Base-by-base conservation (phyloP, 192 early-diverging fungal genomes). In the Chytriomyces sp. region DNA sequence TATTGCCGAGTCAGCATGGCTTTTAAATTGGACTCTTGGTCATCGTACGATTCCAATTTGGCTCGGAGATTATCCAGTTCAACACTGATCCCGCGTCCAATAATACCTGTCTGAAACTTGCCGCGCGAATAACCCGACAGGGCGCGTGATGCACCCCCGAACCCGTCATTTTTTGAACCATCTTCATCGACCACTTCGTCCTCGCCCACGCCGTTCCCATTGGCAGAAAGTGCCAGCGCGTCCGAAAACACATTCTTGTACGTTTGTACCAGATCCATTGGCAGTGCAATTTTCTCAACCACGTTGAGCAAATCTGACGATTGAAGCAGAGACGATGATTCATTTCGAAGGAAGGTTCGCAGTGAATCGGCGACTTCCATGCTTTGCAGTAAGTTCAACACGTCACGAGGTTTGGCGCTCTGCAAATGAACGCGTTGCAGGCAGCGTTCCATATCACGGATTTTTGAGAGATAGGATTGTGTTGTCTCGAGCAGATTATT, bases 371-470 rank as follows among this genome's bases (percentile, higher is more conserved):
- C 45, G 6, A 50, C 61, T 23, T 64, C 45, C 13, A 86, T 59
- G 26, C 79, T 72, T 20, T 59, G 47, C 5, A 84, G 65, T n/a
- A 84, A 68, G 23, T 65, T 13, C 7, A 78, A 26, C 9, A 83
- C 61, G 57, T 87, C 83, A 2, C 23, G 50, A 0, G 78, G 79
- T 5, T 62, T 43, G 5, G 79, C 71, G 10, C 20, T 64, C 26
- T 65, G 68, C 16, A 81, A 35, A 47, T 85, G 80, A 6, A 87
- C 57, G n/a, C 81, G 73, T 60, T 85, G 83, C 9, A 87, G 49
- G 8, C 77, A 47, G 10, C 80, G 73, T 45, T 87, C 83, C n/a
- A 82, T 49, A 61, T 86, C 85, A 1, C 35, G 59, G 44, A 74
- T 64, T 24, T 47, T 13, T 11, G 24, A 18, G 62, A 74, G 72